These are phyloP conservation scores for Mortierella sp. DNA, from an alignment of 371 early-diverging fungal genomes.

Conservation along the genomic window DNA sequence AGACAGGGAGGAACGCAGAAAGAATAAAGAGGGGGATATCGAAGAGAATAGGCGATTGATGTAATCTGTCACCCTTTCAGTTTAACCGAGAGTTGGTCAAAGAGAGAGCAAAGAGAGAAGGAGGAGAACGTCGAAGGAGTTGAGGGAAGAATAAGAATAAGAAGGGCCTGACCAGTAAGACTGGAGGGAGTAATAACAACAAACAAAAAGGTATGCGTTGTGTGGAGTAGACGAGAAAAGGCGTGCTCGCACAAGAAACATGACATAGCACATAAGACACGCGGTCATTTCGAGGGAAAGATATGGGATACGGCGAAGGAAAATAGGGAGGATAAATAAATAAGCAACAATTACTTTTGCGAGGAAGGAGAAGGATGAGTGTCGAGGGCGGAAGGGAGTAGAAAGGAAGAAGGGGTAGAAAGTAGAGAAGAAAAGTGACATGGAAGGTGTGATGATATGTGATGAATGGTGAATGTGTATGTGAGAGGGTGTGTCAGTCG, in stretches of 20 bases:
- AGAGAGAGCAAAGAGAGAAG: not conserved
- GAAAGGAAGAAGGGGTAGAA: not conserved
- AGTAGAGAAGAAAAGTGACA: not conserved
- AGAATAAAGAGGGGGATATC: not conserved
- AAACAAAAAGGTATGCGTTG: not conserved
- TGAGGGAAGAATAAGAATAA: not conserved
- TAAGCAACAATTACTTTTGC: too few relatives aligned
- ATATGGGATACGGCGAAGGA: not conserved
- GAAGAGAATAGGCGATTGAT: slow-evolving; percentile 3
- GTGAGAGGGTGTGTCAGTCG: not conserved
- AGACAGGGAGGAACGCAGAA: too few relatives aligned
- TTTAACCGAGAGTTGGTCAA: not conserved
- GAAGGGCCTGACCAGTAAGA: too few relatives aligned
- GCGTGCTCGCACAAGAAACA: not conserved
- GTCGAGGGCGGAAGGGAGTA: too few relatives aligned
- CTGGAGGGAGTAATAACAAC: not conserved
- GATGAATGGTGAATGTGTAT: not conserved
- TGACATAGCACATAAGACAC: not conserved
- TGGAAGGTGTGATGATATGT: not conserved
- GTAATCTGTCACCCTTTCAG: not conserved
- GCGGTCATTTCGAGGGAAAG: not conserved
- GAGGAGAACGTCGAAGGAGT: not conserved
- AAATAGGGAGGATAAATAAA: too few relatives aligned
- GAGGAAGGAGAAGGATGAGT: too few relatives aligned
- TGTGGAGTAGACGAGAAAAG: not conserved